These are phyloP conservation scores for Taxillus chinensis DNA, from an alignment of 164 flowering plant species.

Conservation along the genomic window DNA sequence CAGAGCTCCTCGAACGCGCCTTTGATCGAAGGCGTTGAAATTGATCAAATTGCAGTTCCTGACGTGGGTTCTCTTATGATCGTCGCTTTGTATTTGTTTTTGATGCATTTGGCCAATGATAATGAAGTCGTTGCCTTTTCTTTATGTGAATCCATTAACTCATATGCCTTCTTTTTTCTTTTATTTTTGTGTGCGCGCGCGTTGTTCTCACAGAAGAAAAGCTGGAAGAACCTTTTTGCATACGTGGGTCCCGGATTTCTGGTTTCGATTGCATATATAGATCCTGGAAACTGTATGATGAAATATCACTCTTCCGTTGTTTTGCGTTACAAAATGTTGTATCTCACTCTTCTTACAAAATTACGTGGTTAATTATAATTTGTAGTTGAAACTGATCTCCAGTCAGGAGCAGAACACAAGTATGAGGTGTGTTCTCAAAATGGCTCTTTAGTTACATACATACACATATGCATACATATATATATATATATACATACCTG, in stretches of 20 bases:
- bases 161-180: background rate
- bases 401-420: conserved; percentile 83
- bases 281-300: conserved; percentile 91
- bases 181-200: background rate
- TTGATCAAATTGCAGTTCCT: conserved; percentile 56
- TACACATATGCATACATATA: too few species aligned
- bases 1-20: conserved; percentile 34
- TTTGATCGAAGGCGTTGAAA: conserved; percentile 37
- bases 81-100: background rate
- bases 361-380: conserved; percentile 11
- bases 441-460: too few species aligned
- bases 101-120: background rate
- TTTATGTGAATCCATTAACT: too few species aligned
- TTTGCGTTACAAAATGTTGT: background rate
- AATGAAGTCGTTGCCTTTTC: background rate
- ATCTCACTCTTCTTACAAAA: background rate
- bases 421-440: conserved; percentile 48
- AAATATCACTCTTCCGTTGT: conserved; percentile 1
- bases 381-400: conserved; percentile 90
- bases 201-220: conserved; percentile 41
- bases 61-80: conserved; percentile 35
- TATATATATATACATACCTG: too few species aligned
- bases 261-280: conserved; percentile 92
- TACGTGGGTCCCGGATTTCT: conserved; percentile 96
- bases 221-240: conserved; percentile 87